A percentile compares a stretch with the other conserved stretches of the same genome.
These are phyloP conservation scores for Clonostachys rosea DNA, from an alignment of 2,329 filamentous ascomycete genomes.

Conservation along the genomic window DNA sequence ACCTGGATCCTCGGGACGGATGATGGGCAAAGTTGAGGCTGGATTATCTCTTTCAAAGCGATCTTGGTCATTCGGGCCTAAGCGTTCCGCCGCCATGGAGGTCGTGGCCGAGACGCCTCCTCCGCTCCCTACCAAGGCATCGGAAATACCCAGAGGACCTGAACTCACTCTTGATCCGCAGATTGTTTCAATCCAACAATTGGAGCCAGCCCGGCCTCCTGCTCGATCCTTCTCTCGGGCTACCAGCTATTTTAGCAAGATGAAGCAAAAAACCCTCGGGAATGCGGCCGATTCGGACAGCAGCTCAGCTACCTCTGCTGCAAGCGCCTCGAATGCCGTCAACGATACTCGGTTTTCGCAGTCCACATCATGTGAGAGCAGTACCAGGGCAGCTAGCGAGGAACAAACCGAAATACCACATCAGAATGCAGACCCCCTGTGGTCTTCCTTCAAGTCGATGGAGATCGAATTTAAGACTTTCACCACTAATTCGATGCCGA, in stretches of 20 bases:
- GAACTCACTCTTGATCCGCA: neutral
- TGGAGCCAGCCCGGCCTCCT: slow-evolving; percentile 5
- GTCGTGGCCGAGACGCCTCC: too few species aligned
- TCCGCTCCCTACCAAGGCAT: too few species aligned
- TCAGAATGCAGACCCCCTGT: slow-evolving; percentile 44
- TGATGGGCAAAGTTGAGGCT: too few species aligned
- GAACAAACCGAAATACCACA: slow-evolving; percentile 38
- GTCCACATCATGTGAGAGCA: slow-evolving; percentile 31
- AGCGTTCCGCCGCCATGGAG: too few species aligned
- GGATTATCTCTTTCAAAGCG: too few species aligned
- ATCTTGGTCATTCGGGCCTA: too few species aligned
- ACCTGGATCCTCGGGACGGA: too few species aligned
- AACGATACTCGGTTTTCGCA: slow-evolving; percentile 28
- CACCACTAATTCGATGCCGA: slow-evolving; percentile 63
- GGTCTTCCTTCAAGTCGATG: slow-evolving; percentile 49
- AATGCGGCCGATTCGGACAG: slow-evolving; percentile 32
- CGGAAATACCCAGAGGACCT: too few species aligned
- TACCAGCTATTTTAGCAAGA: slow-evolving; percentile 43
- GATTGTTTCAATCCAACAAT: neutral
- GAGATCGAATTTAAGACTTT: slow-evolving; percentile 53
- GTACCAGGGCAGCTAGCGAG: slow-evolving; percentile 32
- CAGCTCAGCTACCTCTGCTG: slow-evolving; percentile 41
- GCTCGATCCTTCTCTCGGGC: slow-evolving; percentile 33
- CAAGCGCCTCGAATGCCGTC: slow-evolving; percentile 29
- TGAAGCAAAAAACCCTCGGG: slow-evolving; percentile 39